Evolutionary conservation across 2,329 filamentous ascomycete species (phyloP), one percentile per base, ranked within the genome.

Genomic region (Proliferodiscus dingleyae): DNA sequence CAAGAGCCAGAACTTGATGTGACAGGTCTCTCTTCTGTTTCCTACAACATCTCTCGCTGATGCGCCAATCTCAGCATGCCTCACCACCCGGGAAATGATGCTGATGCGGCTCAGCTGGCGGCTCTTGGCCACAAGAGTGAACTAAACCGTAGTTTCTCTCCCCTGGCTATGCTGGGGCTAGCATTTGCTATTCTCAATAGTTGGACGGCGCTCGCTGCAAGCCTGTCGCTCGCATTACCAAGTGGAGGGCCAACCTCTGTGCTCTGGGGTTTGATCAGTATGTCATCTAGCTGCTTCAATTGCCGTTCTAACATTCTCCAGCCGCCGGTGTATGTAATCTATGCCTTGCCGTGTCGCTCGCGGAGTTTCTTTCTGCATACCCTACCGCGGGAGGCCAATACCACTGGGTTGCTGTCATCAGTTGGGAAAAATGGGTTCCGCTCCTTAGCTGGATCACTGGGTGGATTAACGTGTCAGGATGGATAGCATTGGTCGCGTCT

Each of bases 231-330:
- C 4, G 78, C 80, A 16, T 69, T 90, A 24, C 83, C 85, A 1
- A 84, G 79, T 11, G 87, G 87, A 33, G 87, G 87, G 0, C 76
- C 81, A 16, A 80, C 77, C 6, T 76, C 81, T 47, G 82, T 89
- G 32, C 75, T 90, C 47, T 90, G 86, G 85, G 86, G 85, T 3
- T 65, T 84, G 71, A 41, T 74, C 72, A 4, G 68, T 78, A 43
- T 73, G 53, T 49, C 8, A 23, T 34, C 13, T 28, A 16, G 4
- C 4, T 32, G 18, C 21, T 72, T 42, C 67, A 75, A 19, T 73
- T 72, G 5, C 69, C 74, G 7, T 67, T 67, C 71, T 29, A 73
- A 74, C 13, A 73, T 74, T 1, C 70, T 73, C 2, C 70, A 75
- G 2, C 74, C 76, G 49, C 79, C 75, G 73, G 73, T 47, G 36